Conservation (phyloP, 176 grass and related monocot species). For the Carex myosuroides region DNA sequence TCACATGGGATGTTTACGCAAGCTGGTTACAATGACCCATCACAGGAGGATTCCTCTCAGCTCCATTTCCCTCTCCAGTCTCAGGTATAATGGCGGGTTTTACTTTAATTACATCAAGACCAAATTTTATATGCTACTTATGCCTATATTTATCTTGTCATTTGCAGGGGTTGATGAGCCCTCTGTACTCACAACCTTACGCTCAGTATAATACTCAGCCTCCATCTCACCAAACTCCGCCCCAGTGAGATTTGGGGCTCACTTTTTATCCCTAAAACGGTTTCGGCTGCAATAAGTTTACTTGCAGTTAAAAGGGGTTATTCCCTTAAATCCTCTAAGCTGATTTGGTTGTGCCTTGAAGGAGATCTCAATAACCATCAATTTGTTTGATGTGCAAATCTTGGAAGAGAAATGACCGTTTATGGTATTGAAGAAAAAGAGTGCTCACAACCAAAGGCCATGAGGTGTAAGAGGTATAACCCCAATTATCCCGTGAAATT, state of each 20-base stretch:
- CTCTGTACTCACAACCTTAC: constrained; percentile 83
- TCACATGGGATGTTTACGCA: constrained; percentile 96
- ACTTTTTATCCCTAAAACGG: constrained; percentile 40
- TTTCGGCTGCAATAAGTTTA: constrained; percentile 40
- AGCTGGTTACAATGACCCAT: constrained; percentile 73
- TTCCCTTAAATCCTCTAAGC: constrained; percentile 45
- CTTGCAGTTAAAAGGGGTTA: constrained; percentile 45
- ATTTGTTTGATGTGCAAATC: constrained; percentile 19
- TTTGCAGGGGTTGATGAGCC: constrained; percentile 79
- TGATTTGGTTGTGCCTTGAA: constrained; percentile 49
- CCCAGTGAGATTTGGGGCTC: constrained; percentile 44
- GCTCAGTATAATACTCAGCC: constrained; percentile 88
- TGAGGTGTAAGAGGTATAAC: constrained; percentile 22
- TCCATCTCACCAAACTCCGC: constrained; percentile 72
- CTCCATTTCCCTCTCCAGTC: constrained; percentile 85
- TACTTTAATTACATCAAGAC: background rate
- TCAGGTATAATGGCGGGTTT: constrained; percentile 38
- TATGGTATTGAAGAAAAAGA: background rate
- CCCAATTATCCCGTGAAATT: constrained; percentile 20
- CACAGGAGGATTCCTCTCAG: constrained; percentile 90
- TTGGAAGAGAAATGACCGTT: constrained; percentile 6
- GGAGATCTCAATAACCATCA: constrained; percentile 5
- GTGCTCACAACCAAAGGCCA: constrained; percentile 16
- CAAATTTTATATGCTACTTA: background rate
- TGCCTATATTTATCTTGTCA: background rate